Evolutionary conservation across 495 filamentous ascomycete genomes (phyloP), one percentile per base, ranked within the genome.

Genomic region (Neurospora tetraspora): DNA sequence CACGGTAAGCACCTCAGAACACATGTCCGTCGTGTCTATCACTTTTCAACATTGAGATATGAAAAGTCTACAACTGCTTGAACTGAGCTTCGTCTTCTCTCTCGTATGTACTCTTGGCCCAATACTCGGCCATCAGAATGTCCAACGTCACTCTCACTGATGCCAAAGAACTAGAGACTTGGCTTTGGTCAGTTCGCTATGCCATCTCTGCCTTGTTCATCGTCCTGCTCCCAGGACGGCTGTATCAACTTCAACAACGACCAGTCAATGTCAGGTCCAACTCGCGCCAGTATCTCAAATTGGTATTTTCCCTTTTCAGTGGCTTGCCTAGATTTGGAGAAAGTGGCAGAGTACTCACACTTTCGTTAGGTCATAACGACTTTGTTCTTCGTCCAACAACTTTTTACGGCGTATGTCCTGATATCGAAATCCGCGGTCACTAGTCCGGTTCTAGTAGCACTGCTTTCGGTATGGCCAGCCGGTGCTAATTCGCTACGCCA

Each of bases 401-500:
- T 70, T 23, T 7, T 34, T 5, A 18, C 42, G 4, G 12, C 31
- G 4, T 31, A 42, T 70, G 10, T 12, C 27, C 16, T 20, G 11
- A 5, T n/a, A 31, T 23, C 45, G 40, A 16, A 3, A 27, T 11
- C 39, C 1, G 20, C 11, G 39, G 20, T 34, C 18, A 12, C 3
- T 20, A 70, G 27, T 14, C 59, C 34, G 12, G 45, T 53, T 7
- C 34, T 53, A 11, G 14, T 69, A 16, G 45, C 45, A 18, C 27
- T 40, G 18, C 20, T 73, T 92, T 75, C 88, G 85, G 43, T 88
- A 90, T 70, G 85, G 84, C 12, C 90, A 92, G 74, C 89, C 90
- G 12, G 77, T 89, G 40, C 80, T 93, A 3, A 87, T 92, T 14
- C 83, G 86, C 37, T 79, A 84, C 18, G 82, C 86, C 0, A 85